phyloP scores from a whole-genome alignment of 2,329 filamentous ascomycete genomes.

The Epichloe brachyelytri region DNA sequence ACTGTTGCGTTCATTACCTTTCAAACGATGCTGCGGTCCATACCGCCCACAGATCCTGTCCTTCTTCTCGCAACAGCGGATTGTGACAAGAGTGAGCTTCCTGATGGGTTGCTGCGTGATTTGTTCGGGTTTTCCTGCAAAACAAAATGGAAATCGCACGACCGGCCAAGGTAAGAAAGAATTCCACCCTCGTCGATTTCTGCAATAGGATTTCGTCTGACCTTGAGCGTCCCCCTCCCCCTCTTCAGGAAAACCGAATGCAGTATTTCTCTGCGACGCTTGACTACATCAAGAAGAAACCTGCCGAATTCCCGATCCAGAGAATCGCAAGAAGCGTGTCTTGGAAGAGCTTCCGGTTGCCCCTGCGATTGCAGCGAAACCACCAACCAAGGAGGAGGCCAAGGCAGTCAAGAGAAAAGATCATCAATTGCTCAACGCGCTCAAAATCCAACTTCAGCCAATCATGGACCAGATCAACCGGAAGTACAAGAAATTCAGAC shows the following conservation, averaged over 20 bases:
- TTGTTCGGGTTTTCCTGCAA: conserved; percentile 77
- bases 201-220: no score
- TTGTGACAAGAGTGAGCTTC: conserved; percentile 46
- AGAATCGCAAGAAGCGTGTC: conserved; percentile 74
- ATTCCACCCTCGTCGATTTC: background rate
- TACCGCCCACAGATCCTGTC: conserved; percentile 83
- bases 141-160: conserved; percentile 60
- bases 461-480: conserved; percentile 95
- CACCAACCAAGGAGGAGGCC: conserved; percentile 63
- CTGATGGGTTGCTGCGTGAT: conserved; percentile 53
- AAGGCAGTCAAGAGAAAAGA: conserved; percentile 73
- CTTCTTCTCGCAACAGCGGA: conserved; percentile 80
- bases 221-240: no score
- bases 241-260: conserved; percentile 41
- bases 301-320: conserved; percentile 73
- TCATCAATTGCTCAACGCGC: conserved; percentile 66
- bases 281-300: conserved; percentile 64
- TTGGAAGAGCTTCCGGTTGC: conserved; percentile 67
- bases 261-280: conserved; percentile 71
- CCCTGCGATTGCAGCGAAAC: conserved; percentile 54
- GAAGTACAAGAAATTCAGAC: conserved; percentile 79
- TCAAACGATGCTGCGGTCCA: conserved; percentile 63
- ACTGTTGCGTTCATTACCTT: conserved; percentile 71
- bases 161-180: conserved; percentile 44
- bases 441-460: conserved; percentile 82